Evolutionary conservation across 805 yeast species (phyloP), one percentile per base, ranked within the genome.

Genomic region (Metschnikowia lachancei): DNA sequence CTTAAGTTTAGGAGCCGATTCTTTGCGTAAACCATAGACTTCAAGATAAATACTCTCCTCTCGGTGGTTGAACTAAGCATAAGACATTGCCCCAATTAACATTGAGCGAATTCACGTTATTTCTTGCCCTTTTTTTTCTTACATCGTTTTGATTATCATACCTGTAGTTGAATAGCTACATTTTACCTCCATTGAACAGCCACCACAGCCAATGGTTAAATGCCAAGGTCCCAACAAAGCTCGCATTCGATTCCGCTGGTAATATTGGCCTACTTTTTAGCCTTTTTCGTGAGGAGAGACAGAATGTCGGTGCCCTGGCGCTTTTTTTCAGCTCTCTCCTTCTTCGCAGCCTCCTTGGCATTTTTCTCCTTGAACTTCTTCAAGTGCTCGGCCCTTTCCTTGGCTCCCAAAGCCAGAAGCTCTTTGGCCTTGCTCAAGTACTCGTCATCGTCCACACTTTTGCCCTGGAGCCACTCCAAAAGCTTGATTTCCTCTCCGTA

Each of bases 401-500:
- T 74, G 3, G 71, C 81, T 1, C 98, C 99, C 14, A 67, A 55
- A 19, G 69, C 72, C 38, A 77, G 76, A 47, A 91, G 65, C 44
- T 67, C 77, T 16, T 65, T 68, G 3, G 69, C 58, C 57, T 79
- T 85, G 1, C 59, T 72, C 1, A 71, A 29, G 33, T 78, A 74
- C 51, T 85, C 92, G 12, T 64, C 59, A 50, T 85, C 87, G 37
- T 80, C 82, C 1, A 43, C 61, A 6, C 58, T 35, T 45, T 70
- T 77, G 2, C 81, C 95, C 29, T 77, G 79, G 32, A 92, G 67
- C 92, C 95, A 88, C 62, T 89, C 94, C 41, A 94, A 68, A 30
- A 86, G 63, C 56, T 87, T 85, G 53, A 91, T 83, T 63, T 91
- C 97, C 45, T 83, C 85, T 0, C 91, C 95, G 63, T 87, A 85